Percentiles rank a stretch among this genome's conserved stretches.
Evolutionary conservation across 2,329 filamentous ascomycete genomes (phyloP).

Genomic region (Ophiostoma sp.): DNA sequence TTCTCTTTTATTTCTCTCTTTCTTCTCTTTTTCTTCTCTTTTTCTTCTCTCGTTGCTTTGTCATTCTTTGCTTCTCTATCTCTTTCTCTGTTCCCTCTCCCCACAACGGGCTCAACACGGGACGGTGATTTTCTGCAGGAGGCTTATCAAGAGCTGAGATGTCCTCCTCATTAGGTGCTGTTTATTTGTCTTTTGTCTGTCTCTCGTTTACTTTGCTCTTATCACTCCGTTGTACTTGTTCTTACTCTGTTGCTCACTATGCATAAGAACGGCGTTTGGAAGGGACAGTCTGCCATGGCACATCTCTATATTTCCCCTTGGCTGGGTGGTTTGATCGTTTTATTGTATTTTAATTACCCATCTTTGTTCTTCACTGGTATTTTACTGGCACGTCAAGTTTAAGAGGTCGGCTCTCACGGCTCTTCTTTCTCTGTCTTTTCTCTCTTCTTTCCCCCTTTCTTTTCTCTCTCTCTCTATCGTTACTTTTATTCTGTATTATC

Average conservation of each 20-base stretch:
- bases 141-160: slow-evolving; percentile 54
- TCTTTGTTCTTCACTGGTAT: not conserved
- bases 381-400: not conserved
- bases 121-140: slow-evolving; percentile 25
- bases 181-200: slow-evolving; percentile 1
- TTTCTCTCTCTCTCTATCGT: slow-evolving; percentile 12
- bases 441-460: slow-evolving; percentile 23
- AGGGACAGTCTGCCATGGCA: not conserved
- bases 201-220: slow-evolving; percentile 22
- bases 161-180: slow-evolving; percentile 38
- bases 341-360: not conserved
- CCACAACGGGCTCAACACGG: not conserved
- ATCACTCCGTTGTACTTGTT: slow-evolving; percentile 1
- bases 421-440: not conserved
- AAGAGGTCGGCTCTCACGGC: not conserved
- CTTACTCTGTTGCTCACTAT: not conserved
- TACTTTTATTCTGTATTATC: slow-evolving; percentile 6
- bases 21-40: not conserved
- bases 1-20: not conserved
- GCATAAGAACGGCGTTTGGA: not conserved
- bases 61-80: not conserved
- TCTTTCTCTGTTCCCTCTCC: not conserved
- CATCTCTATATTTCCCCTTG: not conserved
- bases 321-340: not conserved
- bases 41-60: not conserved